phyloP scores from a whole-genome alignment of 148 eudicot species.

The Spergularia marina region DNA sequence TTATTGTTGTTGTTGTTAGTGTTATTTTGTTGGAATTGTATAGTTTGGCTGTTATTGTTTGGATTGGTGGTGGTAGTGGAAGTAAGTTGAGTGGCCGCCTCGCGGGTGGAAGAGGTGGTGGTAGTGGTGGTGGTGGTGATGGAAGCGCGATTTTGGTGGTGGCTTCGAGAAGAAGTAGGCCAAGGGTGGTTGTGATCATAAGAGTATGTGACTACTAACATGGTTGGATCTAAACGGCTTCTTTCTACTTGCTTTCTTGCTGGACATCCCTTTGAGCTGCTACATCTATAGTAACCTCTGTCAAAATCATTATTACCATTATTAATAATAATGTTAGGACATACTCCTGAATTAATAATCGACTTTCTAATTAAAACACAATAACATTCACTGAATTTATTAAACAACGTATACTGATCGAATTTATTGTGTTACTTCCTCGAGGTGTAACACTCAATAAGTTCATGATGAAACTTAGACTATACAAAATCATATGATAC shows the following conservation, averaged over 20 bases:
- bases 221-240: constrained; percentile 63
- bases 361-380: too few relatives aligned
- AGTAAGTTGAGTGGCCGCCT: not conserved
- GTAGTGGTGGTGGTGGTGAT: constrained; percentile 5
- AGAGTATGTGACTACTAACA: constrained; percentile 66
- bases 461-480: too few relatives aligned
- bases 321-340: not conserved
- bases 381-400: too few relatives aligned
- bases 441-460: too few relatives aligned
- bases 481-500: too few relatives aligned
- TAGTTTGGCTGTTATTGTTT: not conserved
- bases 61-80: not conserved
- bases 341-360: too few relatives aligned
- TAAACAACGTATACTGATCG: too few relatives aligned
- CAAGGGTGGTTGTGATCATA: constrained; percentile 73
- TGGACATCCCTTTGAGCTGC: constrained; percentile 87
- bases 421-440: too few relatives aligned
- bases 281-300: constrained; percentile 81
- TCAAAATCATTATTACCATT: not conserved
- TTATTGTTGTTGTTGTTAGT: not conserved
- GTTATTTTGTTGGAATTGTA: constrained; percentile 1
- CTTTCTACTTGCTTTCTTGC: constrained; percentile 87
- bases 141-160: constrained; percentile 18
- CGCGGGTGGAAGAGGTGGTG: not conserved
- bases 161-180: constrained; percentile 50